Base-by-base conservation (phyloP, 805 yeast genomes). In the Phaffomyces opuntiae region DNA sequence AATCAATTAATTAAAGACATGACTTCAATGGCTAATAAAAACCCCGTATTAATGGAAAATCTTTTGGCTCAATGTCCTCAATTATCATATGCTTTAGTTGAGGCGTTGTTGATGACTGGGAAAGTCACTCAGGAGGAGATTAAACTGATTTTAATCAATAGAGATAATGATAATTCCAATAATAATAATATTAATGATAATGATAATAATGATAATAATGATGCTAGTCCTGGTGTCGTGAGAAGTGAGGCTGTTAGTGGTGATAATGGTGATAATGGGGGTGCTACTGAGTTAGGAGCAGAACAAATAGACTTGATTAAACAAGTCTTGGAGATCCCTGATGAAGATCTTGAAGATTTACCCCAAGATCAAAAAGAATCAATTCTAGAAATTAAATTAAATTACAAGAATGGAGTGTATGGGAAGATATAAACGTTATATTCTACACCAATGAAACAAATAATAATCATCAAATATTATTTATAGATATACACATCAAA, bases 71-170 rank as follows among this genome's bases (percentile, higher is more conserved):
- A 77, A 51, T 80, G 81, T 48, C 97, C 97, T 0, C 97, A 91
- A 61, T 68, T 91, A 39, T 68, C 87, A 2, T 88, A 81, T 61
- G 93, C 96, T 0, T 68, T 87, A 27, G 91, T 89, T 3, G 96
- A 90, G 57, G 70, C 81, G 2, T 64, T 87, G 49, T 59, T 82
- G 50, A 65, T 43, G 11, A 48, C 61, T 7, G 44, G 45, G 1
- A 50, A 36, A 14, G 42, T 37, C 1, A 39, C 45, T 5, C 40
- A 47, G 9, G 38, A 38, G 6, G 46, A 44, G 8, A 47, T 57
- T 9, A 37, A 81, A 5, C 63, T 83, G 49, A 60, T 81, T 47
- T 66, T 55, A 16, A 25, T 60, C n/a, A 53, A 42, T 31, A 45
- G 42, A 36, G 29, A 33, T 11, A 9, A 9, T 17, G 4, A 32